A percentile compares a stretch with the other conserved stretches of the same genome.
Conservation (phyloP, 164 flowering plant genomes). For the Akebia trifoliata region DNA sequence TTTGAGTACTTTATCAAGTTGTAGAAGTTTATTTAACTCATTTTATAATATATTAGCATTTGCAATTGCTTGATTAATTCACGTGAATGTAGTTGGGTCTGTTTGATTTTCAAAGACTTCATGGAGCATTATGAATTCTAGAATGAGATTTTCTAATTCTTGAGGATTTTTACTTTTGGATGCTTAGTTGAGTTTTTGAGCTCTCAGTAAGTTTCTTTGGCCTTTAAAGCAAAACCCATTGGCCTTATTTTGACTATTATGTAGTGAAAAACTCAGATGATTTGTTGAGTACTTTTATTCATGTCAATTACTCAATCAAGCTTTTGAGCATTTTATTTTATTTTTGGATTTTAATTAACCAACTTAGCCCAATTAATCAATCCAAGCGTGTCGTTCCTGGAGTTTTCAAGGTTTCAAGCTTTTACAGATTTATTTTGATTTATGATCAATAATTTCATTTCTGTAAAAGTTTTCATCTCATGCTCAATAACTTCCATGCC, state of each 20-base stretch:
- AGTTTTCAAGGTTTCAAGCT: too few relatives aligned
- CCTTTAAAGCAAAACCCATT: not conserved
- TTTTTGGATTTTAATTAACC: not conserved
- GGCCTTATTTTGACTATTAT: too few relatives aligned
- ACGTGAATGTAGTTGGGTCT: not conserved
- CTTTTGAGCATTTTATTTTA: too few relatives aligned
- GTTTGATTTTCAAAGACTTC: not conserved
- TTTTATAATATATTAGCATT: not conserved
- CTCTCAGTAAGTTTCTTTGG: not conserved
- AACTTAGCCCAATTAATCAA: slow-evolving; percentile 5
- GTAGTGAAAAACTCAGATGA: too few relatives aligned
- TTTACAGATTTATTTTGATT: too few relatives aligned
- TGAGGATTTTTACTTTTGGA: not conserved
- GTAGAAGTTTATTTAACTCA: too few relatives aligned
- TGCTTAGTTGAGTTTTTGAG: too few relatives aligned
- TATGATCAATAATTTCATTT: too few relatives aligned
- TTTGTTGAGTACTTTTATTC: too few relatives aligned
- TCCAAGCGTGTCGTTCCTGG: not conserved
- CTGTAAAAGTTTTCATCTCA: not conserved
- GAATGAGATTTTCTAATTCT: not conserved
- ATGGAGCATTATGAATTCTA: not conserved
- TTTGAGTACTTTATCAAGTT: not conserved
- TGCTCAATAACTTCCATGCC: not conserved
- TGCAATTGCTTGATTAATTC: not conserved
- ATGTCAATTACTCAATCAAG: too few relatives aligned